Conservation (phyloP, 192 early-diverging fungal species). For the Phycomyces blakesleeanus region DNA sequence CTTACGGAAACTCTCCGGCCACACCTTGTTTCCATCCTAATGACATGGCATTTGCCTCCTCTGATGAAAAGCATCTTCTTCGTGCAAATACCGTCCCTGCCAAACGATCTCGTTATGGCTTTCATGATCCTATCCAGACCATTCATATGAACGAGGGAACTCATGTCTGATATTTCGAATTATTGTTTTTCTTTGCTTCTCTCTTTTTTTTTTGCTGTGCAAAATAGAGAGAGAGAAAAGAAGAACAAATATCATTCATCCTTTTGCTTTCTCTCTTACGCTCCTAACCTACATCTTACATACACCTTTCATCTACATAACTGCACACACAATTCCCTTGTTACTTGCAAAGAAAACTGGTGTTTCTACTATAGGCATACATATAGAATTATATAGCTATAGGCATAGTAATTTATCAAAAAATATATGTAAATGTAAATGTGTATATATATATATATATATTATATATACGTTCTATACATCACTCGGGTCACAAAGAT, state of each 20-base stretch:
- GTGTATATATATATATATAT: no score
- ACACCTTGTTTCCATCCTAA: no score
- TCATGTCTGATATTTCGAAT: neutral
- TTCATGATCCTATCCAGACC: constrained; percentile 30
- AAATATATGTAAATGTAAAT: no score
- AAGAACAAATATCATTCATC: neutral
- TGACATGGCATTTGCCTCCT: no score
- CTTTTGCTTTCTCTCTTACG: no score
- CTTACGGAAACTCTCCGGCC: no score
- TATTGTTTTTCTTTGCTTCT: neutral
- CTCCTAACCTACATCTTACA: neutral
- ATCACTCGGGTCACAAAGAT: no score
- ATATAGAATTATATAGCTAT: no score
- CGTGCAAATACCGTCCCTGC: constrained; percentile 26
- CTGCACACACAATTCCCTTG: neutral
- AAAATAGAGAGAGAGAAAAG: neutral
- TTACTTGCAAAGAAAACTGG: neutral
- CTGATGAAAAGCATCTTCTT: constrained; percentile 16
- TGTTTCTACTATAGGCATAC: neutral
- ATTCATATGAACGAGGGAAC: constrained; percentile 14
- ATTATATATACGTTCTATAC: no score
- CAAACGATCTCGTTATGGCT: constrained; percentile 23
- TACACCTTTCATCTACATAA: neutral
- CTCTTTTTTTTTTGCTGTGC: neutral
- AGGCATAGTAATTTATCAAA: no score